Percentiles rank a stretch among this genome's conserved stretches.
phyloP scores from a whole-genome alignment of 495 filamentous ascomycete genomes.

The Penicillium canescens region DNA sequence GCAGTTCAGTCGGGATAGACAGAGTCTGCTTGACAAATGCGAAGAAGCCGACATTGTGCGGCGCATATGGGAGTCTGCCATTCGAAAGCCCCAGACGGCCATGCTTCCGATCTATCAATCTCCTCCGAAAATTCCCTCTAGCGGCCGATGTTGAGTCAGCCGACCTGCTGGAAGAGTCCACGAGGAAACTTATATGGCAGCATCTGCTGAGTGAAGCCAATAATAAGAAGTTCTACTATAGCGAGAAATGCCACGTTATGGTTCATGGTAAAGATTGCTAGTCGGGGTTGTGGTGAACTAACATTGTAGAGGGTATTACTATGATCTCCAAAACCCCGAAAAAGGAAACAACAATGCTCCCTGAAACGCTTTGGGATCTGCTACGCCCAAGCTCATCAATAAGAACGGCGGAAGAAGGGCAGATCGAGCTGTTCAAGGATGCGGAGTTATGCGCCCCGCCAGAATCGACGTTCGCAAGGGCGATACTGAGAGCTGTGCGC shows the following conservation, averaged over 20 bases:
- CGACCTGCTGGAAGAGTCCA: conserved; percentile 9
- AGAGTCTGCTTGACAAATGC: conserved; percentile 5
- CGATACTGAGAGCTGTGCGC: too few relatives aligned
- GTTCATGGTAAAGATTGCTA: too few relatives aligned
- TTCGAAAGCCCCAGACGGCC: conserved; percentile 4
- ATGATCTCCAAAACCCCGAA: background rate
- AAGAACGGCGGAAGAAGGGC: background rate
- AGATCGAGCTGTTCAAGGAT: background rate
- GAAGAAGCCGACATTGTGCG: conserved; percentile 18
- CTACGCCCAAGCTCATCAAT: background rate
- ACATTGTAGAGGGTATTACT: background rate
- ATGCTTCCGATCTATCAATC: conserved; percentile 18
- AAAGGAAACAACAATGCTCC: background rate
- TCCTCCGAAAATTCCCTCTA: conserved; percentile 14
- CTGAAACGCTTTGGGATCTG: background rate
- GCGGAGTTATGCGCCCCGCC: background rate
- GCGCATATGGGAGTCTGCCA: conserved; percentile 21
- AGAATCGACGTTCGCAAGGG: too few relatives aligned
- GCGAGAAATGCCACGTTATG: background rate
- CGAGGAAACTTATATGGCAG: conserved; percentile 15
- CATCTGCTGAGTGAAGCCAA: background rate
- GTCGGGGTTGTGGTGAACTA: background rate
- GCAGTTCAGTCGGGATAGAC: conserved; percentile 22
- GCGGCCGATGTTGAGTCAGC: too few relatives aligned
- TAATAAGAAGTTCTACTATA: background rate